Conservation (phyloP, 23 red algal species). For the Gracilaria domingensis region DNA sequence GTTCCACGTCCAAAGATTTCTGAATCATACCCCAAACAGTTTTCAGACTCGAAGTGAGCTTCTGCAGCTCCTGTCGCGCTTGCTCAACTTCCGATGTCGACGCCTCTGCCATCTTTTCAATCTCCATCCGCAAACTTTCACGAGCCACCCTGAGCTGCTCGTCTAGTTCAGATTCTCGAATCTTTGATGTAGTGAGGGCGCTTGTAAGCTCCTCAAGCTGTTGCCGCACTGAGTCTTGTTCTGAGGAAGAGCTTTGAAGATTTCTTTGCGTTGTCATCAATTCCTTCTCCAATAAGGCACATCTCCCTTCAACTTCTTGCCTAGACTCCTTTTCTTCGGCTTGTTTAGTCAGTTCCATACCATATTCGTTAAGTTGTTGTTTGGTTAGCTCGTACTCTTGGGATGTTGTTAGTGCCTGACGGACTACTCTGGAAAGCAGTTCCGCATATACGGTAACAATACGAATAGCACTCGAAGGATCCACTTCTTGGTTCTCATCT, state of each 20-base stretch:
- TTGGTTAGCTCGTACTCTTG: slow-evolving; percentile 30
- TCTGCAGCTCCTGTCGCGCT: slow-evolving; percentile 26
- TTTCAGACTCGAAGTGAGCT: slow-evolving; percentile 23
- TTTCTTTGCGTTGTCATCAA: not conserved
- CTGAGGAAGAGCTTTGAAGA: not conserved
- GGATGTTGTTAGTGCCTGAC: not conserved
- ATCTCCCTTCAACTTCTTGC: not conserved
- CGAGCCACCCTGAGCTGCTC: slow-evolving; percentile 9
- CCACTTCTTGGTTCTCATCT: not conserved
- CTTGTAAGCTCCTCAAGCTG: slow-evolving; percentile 13
- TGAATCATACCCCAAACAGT: slow-evolving; percentile 67
- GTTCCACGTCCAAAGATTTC: slow-evolving; percentile 18
- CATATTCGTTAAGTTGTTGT: not conserved
- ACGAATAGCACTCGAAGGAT: not conserved
- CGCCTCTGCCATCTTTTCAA: slow-evolving; percentile 14
- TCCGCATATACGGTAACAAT: not conserved
- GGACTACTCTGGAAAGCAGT: not conserved
- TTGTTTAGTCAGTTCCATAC: not conserved
- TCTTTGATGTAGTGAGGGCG: slow-evolving; percentile 10
- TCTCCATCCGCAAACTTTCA: slow-evolving; percentile 4
- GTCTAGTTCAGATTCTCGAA: slow-evolving; percentile 28
- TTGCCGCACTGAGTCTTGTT: slow-evolving; percentile 16
- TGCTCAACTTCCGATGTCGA: slow-evolving; percentile 11
- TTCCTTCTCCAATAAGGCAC: slow-evolving; percentile 12
- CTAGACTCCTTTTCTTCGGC: not conserved